Evolutionary conservation across 306 rosid genomes (phyloP).

Genomic region (Ceratonia siliqua): DNA sequence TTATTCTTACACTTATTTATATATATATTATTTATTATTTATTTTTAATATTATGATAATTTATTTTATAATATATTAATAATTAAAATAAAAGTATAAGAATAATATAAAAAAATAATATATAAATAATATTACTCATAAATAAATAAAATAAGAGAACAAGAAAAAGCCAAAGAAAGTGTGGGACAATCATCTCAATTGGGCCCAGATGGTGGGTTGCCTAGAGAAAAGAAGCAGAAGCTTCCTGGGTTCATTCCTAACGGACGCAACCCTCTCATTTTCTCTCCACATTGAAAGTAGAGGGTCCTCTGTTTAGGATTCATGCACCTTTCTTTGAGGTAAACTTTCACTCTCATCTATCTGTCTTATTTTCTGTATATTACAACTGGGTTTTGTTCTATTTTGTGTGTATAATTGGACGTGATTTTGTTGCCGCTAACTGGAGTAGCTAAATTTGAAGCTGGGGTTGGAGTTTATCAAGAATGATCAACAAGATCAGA

Average conservation of each 20-base stretch:
- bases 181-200: no score
- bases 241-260: conserved; percentile 35
- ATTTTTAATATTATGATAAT: no score
- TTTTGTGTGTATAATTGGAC: conserved; percentile 14
- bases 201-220: no score
- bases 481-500: conserved; percentile 63
- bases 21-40: no score
- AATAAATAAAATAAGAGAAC: no score
- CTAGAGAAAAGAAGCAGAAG: no score
- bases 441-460: conserved; percentile 34
- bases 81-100: no score
- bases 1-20: no score
- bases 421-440: background rate
- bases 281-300: conserved; percentile 22
- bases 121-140: no score
- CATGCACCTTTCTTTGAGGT: conserved; percentile 30
- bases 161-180: no score
- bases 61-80: no score
- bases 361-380: background rate
- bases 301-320: conserved; percentile 46
- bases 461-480: conserved; percentile 20
- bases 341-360: background rate
- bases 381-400: conserved; percentile 30
- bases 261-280: conserved; percentile 30
- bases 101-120: no score